Percentiles rank a stretch among this genome's conserved stretches.
These are phyloP conservation scores for Melastoma candidum DNA, from an alignment of 441 rosid genomes.

Conservation along the genomic window DNA sequence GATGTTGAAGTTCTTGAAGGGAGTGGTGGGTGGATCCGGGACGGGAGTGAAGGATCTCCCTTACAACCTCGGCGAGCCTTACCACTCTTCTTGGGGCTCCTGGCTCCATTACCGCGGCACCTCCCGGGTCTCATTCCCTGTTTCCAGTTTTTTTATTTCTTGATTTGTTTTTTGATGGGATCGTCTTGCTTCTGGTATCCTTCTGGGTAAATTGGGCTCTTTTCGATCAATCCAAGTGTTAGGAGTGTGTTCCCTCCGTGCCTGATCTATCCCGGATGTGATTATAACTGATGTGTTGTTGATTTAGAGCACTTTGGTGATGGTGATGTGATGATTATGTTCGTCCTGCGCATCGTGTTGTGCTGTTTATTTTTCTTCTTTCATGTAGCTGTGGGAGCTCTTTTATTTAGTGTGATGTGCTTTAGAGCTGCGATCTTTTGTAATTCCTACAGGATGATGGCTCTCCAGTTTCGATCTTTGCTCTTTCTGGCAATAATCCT, in stretches of 20 bases:
- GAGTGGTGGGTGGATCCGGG: slow-evolving; percentile 92
- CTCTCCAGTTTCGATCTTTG: slow-evolving; percentile 76
- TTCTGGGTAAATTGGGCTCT: too few species aligned
- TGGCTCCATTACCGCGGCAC: slow-evolving; percentile 93
- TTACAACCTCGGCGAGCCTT: slow-evolving; percentile 83
- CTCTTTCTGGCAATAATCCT: slow-evolving; percentile 66
- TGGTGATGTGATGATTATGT: too few species aligned
- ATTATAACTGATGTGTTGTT: too few species aligned
- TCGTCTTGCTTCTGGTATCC: background rate
- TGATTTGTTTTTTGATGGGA: slow-evolving; percentile 3
- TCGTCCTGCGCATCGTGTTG: too few species aligned
- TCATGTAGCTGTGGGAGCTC: too few species aligned
- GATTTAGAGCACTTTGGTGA: too few species aligned
- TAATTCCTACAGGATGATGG: slow-evolving; percentile 68
- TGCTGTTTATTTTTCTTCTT: too few species aligned
- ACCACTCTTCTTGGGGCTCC: slow-evolving; percentile 88
- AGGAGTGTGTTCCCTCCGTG: too few species aligned
- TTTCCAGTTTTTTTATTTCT: background rate
- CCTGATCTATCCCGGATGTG: too few species aligned
- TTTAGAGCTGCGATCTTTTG: background rate
- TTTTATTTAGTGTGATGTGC: background rate
- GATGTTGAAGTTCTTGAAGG: slow-evolving; percentile 88
- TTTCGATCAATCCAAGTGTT: too few species aligned
- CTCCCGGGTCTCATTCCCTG: slow-evolving; percentile 40
- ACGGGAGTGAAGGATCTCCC: slow-evolving; percentile 93